These are phyloP conservation scores for Rubroshorea leprosula DNA, from an alignment of 345 rosid species.

Conservation along the genomic window DNA sequence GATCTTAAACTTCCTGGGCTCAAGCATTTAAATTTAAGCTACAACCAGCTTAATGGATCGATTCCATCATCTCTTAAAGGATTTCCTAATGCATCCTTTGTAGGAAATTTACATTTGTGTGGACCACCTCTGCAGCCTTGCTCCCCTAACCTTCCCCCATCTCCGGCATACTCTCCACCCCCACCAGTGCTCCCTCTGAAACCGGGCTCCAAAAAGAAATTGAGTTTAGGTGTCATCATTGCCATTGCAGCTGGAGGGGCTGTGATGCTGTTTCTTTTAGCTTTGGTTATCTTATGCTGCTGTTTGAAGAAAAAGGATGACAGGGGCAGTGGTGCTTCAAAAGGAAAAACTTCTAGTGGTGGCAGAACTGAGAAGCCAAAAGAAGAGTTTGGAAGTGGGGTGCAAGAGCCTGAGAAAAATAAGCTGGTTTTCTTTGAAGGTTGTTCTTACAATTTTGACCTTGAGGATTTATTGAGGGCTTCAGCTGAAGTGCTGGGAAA, in stretches of 20 bases:
- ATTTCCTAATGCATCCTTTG: constrained; percentile 67
- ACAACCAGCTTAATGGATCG: constrained; percentile 65
- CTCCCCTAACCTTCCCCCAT: constrained; percentile 26
- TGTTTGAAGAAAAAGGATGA: constrained; percentile 57
- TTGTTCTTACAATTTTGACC: constrained; percentile 64
- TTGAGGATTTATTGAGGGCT: constrained; percentile 83
- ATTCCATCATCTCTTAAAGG: constrained; percentile 55
- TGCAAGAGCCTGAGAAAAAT: constrained; percentile 71
- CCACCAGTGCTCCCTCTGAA: constrained; percentile 46
- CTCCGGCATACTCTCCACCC: constrained; percentile 35
- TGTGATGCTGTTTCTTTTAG: constrained; percentile 39
- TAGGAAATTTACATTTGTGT: constrained; percentile 57
- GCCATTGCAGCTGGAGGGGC: constrained; percentile 63
- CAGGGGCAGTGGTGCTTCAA: constrained; percentile 36
- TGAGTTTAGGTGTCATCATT: constrained; percentile 49
- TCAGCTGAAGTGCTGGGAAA: constrained; percentile 93
- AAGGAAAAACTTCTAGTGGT: constrained; percentile 41
- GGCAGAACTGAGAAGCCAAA: constrained; percentile 65
- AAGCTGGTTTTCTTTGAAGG: constrained; percentile 87
- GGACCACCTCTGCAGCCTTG: constrained; percentile 60
- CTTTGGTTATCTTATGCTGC: constrained; percentile 42
- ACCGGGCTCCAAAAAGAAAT: constrained; percentile 48
- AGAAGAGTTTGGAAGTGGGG: constrained; percentile 75
- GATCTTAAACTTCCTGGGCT: constrained; percentile 35
- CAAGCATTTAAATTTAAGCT: constrained; percentile 58